phyloP scores from a whole-genome alignment of 2,329 filamentous ascomycete genomes.

The Trichoderma sp. region DNA sequence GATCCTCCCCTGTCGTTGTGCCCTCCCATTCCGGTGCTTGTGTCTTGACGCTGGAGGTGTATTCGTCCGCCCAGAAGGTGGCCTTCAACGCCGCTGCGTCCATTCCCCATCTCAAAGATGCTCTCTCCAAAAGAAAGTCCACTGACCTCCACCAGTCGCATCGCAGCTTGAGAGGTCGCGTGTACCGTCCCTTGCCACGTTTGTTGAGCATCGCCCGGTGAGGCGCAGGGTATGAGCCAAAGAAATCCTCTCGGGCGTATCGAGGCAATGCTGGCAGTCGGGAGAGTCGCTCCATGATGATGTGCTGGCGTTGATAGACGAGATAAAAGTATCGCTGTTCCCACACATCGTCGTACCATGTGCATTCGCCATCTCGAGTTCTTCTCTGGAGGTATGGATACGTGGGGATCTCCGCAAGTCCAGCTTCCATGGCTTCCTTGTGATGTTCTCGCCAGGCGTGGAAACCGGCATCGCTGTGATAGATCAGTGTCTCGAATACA shows the following conservation, averaged over 20 bases:
- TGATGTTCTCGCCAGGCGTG: constrained; percentile 26
- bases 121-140: constrained; percentile 20
- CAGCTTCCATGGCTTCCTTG: constrained; percentile 29
- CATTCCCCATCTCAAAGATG: constrained; percentile 6
- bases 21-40: not conserved
- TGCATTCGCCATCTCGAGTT: not conserved
- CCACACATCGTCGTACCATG: constrained; percentile 29
- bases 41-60: not conserved
- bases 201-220: not conserved
- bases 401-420: constrained; percentile 16
- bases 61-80: constrained; percentile 17
- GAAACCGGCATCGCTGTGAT: constrained; percentile 29
- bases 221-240: constrained; percentile 9
- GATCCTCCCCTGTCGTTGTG: not conserved
- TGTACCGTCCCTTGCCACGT: not conserved
- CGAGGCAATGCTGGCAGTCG: constrained; percentile 1
- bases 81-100: constrained; percentile 9
- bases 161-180: constrained; percentile 14
- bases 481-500: constrained; percentile 28
- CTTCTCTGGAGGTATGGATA: constrained; percentile 22
- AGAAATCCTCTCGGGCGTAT: constrained; percentile 15
- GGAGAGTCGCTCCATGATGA: constrained; percentile 17
- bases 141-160: constrained; percentile 23
- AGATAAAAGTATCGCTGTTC: constrained; percentile 28
- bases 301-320: constrained; percentile 26